A percentile compares a stretch with the other conserved stretches of the same genome.
Conservation (phyloP, 371 early-diverging fungal species). For the Apophysomyces ossiformis region DNA sequence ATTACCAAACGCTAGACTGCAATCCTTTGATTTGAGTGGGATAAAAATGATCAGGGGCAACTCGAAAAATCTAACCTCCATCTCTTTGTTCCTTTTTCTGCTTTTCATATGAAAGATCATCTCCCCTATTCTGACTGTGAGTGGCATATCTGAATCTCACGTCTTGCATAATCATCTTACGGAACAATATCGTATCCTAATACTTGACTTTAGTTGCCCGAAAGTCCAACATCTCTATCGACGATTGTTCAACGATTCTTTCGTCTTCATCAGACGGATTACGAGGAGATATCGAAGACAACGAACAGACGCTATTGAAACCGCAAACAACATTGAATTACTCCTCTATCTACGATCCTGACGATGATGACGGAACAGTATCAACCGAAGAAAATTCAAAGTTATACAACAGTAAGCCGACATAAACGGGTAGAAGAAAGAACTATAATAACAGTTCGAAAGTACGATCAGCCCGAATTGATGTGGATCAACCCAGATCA, state of each 20-base stretch:
- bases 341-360: neutral
- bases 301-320: neutral
- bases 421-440: neutral
- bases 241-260: neutral
- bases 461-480: conserved; percentile 13
- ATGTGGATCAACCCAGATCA: conserved; percentile 6
- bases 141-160: neutral
- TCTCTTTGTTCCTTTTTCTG: neutral
- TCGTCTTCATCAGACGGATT: neutral
- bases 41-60: conserved; percentile 4
- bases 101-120: neutral
- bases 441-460: neutral
- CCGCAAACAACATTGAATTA: neutral
- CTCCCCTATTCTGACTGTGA: neutral
- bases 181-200: neutral
- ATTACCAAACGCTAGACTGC: neutral
- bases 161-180: too few relatives aligned
- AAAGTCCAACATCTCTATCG: neutral
- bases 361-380: neutral
- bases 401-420: conserved; percentile 1
- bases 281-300: neutral
- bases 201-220: neutral
- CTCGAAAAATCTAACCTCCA: neutral
- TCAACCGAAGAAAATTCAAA: neutral
- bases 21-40: neutral